Conservation (phyloP, 2,329 filamentous ascomycete genomes). For the Nemania diffusa region DNA sequence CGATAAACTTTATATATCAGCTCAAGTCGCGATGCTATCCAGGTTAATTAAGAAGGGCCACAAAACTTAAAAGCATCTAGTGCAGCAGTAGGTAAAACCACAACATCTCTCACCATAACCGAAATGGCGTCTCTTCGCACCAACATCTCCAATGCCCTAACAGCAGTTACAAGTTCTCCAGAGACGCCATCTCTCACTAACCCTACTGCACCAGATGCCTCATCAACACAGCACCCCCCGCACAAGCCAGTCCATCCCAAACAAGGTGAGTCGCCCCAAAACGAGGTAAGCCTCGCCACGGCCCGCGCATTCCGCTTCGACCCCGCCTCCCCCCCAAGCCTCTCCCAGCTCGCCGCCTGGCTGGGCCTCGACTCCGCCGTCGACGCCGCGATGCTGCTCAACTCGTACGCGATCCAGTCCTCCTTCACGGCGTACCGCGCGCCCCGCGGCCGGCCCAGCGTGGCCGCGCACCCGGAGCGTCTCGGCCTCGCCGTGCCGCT, state of each 20-base stretch:
- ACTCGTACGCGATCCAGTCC: neutral
- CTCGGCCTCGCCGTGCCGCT: slow-evolving; percentile 10
- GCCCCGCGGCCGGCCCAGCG: neutral
- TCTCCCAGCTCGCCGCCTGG: neutral
- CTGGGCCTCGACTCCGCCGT: slow-evolving; percentile 2
- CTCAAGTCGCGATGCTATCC: neutral
- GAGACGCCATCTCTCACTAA: no score
- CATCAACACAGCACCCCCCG: neutral
- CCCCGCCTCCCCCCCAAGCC: neutral
- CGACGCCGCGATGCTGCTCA: neutral
- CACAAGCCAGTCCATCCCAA: neutral
- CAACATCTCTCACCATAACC: neutral
- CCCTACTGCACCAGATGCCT: neutral
- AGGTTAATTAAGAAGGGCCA: neutral
- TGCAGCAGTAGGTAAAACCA: neutral
- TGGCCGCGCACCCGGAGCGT: neutral
- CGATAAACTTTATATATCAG: slow-evolving; percentile 3
- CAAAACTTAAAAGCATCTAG: slow-evolving; percentile 9
- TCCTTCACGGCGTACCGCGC: slow-evolving; percentile 10
- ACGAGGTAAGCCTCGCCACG: neutral
- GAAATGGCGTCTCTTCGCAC: slow-evolving; percentile 11
- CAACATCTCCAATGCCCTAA: neutral
- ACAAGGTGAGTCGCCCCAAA: neutral
- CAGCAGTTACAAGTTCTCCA: no score
- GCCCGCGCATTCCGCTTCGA: slow-evolving; percentile 15